Conservation (phyloP, 768 basidiomycete genomes). For the Xerocomus brunneocitrinus region DNA sequence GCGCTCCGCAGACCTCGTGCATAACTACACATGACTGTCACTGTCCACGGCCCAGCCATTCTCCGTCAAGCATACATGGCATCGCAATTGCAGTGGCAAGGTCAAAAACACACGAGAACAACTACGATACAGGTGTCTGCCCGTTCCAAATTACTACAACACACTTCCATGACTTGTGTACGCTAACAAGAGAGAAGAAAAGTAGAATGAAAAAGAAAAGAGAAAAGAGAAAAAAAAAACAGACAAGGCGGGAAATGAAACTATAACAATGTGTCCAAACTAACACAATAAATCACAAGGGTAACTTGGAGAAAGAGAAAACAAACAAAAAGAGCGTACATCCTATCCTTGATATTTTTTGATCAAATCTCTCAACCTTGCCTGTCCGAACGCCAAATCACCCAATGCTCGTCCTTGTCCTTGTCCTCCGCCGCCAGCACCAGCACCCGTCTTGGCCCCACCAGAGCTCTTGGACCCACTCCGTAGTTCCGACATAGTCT, state of each 20-base stretch:
- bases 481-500: conserved; percentile 22
- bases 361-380: conserved; percentile 70
- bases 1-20: too few species aligned
- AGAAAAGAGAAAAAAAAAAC: neutral
- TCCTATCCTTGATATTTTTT: conserved; percentile 65
- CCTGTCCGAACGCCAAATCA: conserved; percentile 73
- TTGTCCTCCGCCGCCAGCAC: neutral
- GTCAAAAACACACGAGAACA: neutral
- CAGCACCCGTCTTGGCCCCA: conserved; percentile 2
- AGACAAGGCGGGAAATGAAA: neutral
- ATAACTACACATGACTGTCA: too few species aligned
- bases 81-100: too few species aligned
- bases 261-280: neutral
- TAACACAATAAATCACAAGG: neutral
- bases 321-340: neutral
- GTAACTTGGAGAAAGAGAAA: neutral
- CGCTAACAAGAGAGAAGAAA: neutral
- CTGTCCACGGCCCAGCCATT: too few species aligned
- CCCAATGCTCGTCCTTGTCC: conserved; percentile 22
- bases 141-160: conserved; percentile 1
- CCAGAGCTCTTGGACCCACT: conserved; percentile 8
- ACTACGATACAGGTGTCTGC: neutral
- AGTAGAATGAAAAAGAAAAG: neutral
- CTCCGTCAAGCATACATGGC: too few species aligned
- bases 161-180: conserved; percentile 2